phyloP scores from a whole-genome alignment of 495 filamentous ascomycete species.

The Durotheca rogersii region DNA sequence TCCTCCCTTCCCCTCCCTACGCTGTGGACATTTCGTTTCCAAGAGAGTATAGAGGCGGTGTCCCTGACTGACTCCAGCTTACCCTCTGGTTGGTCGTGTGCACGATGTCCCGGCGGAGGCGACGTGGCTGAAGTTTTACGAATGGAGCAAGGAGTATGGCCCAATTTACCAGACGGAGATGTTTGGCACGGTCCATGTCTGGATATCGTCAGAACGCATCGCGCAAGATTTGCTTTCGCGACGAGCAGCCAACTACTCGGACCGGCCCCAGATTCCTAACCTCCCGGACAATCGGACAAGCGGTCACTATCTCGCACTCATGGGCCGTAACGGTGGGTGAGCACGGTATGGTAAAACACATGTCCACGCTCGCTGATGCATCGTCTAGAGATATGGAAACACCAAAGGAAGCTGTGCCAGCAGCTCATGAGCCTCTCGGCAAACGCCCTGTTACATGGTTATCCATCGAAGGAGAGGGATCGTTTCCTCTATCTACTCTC shows the following conservation, averaged over 20 bases:
- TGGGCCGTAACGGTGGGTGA: constrained; percentile 50
- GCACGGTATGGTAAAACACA: neutral
- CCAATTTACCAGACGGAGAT: constrained; percentile 62
- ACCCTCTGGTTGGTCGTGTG: constrained; percentile 58
- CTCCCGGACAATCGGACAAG: constrained; percentile 57
- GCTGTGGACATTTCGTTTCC: neutral
- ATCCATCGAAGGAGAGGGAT: constrained; percentile 56
- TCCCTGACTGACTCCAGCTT: constrained; percentile 30
- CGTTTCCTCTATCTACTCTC: constrained; percentile 52
- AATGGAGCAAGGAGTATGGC: constrained; percentile 63
- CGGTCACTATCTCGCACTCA: constrained; percentile 57
- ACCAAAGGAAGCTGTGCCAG: constrained; percentile 60
- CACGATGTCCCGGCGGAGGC: constrained; percentile 56
- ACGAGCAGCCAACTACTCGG: constrained; percentile 59
- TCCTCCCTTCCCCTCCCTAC: no score
- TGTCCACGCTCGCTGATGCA: constrained; percentile 6
- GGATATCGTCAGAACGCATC: constrained; percentile 58
- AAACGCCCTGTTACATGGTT: constrained; percentile 47
- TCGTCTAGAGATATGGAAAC: constrained; percentile 53
- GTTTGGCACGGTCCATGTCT: constrained; percentile 57
- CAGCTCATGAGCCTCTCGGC: constrained; percentile 54
- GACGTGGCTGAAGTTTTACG: constrained; percentile 59
- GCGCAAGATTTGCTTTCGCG: constrained; percentile 62
- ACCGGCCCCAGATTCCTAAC: constrained; percentile 57
- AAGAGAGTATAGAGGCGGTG: neutral